Evolutionary conservation across 2,329 filamentous ascomycete genomes (phyloP), one percentile per base, ranked within the genome.

Genomic region (Alternaria panax): DNA sequence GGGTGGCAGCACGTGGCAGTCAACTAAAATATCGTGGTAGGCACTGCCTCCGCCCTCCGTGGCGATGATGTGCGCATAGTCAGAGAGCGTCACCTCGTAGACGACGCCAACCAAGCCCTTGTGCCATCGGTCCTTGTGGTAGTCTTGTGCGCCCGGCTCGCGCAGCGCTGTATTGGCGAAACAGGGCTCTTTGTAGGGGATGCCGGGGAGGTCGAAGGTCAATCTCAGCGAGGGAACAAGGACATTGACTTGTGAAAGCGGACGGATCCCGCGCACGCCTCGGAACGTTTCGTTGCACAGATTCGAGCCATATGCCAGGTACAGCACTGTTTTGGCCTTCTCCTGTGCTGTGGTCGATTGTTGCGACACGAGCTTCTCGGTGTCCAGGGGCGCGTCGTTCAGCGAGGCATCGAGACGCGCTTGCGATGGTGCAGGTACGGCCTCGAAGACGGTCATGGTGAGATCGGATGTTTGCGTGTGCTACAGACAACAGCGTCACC

Each of bases 101-200:
- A 98, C 95, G 16, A 97, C 92, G 24, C 95, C 95, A 40, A 97
- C 87, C 2, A 99, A 85, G 5, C 92, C 92, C 71, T 93, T 93
- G 64, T 88, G 82, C 93, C 92, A 96, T 54, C 80, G 81, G 53
- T 85, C 81, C 69, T 87, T 86, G 68, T 85, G 81, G 65, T 85
- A 84, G 54, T 73, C 69, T 28, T 51, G 47, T 4, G 74, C 60
- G 2, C 74, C 60, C 12, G 70, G 58, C 1, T 51, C 83, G 47
- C 90, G 86, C 52, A 84, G 83, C 16, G 85, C 86, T 2, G 90
- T 90, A 71, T 96, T 97, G 57, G 92, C 93, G 76, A 98, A 97
- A 77, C 94, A 97, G 0, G 95, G 94, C 78, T 98, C 95, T 12
- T 80, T 74, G 80, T 98, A 98, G 0, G 95, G 92, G 1, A 97